Evolutionary conservation across 192 early-diverging fungal genomes (phyloP), one percentile per base, ranked within the genome.

Genomic region (Obelidium mucronatum): DNA sequence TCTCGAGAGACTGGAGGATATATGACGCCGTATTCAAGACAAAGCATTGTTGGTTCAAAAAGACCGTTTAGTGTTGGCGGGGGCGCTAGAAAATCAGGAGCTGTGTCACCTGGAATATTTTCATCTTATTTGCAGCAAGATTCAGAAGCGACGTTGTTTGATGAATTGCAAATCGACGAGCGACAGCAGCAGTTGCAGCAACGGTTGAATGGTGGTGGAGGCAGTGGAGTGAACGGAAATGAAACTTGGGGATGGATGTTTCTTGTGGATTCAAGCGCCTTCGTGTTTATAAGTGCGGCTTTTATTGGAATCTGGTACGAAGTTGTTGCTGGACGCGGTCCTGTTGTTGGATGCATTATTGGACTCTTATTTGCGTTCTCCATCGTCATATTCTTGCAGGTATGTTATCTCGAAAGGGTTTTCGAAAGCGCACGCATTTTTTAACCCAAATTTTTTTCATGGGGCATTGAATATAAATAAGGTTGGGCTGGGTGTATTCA

Each of bases 401-500:
- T 59, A 8, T 65, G 19, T 6, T 24, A 24, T 59, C 19, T 26
- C n/a, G 31, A n/a, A 11, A 59, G 36, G 28, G 28, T 34, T 33
- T 33, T 39, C 11, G 34, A n/a, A n/a, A n/a, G n/a, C n/a, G n/a
- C n/a, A n/a, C n/a, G n/a, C n/a, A n/a, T n/a, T n/a, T n/a, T 39
- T 64, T 64, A 11, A 48, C 11, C 44, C 8, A 48, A 6, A 0
- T 11, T 36, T 65, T 33, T 65, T 17, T 34, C 39, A 5, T 37
- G 4, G 15, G 19, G 63, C 24, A 17, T 40, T 65, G n/a, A 60
- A 60, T 11, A 60, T 26, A 52, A 26, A 60, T 33, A 8, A 68
- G 69, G 48, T 72, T 3, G 69, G 69, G 26, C 3, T 72, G 4
- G 55, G 69, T 15, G 33, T 72, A 8, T 72, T 72, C 35, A 72